Evolutionary conservation across 2,329 filamentous ascomycete species (phyloP).

Genomic region (Fusarium sp.): DNA sequence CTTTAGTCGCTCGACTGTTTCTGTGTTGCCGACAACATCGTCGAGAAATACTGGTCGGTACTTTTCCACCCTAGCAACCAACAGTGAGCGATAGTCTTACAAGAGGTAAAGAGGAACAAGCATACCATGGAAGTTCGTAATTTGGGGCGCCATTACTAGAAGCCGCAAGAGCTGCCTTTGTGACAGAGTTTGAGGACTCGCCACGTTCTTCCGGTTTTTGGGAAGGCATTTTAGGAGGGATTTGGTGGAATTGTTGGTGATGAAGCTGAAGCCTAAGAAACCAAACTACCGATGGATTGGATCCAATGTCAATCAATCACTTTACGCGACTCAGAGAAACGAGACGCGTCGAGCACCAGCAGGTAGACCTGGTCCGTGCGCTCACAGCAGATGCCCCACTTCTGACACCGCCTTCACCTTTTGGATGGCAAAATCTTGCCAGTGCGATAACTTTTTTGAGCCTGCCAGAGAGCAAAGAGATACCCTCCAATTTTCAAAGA

Average conservation of each 20-base stretch:
- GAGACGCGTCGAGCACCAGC: slow-evolving; percentile 50
- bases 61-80: slow-evolving; percentile 86
- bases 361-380: slow-evolving; percentile 47
- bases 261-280: slow-evolving; percentile 38
- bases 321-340: slow-evolving; percentile 51
- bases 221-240: slow-evolving; percentile 58
- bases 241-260: slow-evolving; percentile 19
- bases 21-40: slow-evolving; percentile 97
- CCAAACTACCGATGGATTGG: background rate
- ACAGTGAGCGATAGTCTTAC: slow-evolving; percentile 35
- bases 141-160: slow-evolving; percentile 63
- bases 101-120: slow-evolving; percentile 8
- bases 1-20: slow-evolving; percentile 96
- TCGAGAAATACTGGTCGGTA: slow-evolving; percentile 95
- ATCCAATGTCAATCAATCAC: slow-evolving; percentile 49
- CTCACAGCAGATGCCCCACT: slow-evolving; percentile 16
- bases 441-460: slow-evolving; percentile 44
- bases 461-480: slow-evolving; percentile 20
- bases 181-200: slow-evolving; percentile 70
- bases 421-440: slow-evolving; percentile 46
- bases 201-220: slow-evolving; percentile 64
- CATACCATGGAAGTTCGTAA: slow-evolving; percentile 85
- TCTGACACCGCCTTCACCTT: slow-evolving; percentile 46
- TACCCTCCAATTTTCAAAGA: slow-evolving; percentile 15
- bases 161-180: slow-evolving; percentile 66